Evolutionary conservation across 2,329 filamentous ascomycete species (phyloP).

Genomic region (Fusarium sp.): DNA sequence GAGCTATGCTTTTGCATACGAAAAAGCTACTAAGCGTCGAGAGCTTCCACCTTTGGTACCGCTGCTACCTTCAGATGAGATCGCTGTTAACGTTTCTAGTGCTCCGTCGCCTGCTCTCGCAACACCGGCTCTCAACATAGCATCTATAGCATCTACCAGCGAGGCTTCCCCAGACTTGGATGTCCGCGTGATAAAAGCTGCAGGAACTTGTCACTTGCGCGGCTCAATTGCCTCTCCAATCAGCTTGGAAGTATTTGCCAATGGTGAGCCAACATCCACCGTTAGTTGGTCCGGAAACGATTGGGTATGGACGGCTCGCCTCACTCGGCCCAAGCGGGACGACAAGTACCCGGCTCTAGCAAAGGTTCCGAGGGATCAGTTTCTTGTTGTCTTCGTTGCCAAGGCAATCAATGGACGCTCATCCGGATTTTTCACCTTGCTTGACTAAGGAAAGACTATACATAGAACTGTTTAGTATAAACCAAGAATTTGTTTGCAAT

Average conservation of each 20-base stretch:
- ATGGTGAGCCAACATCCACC: neutral
- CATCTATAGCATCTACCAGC: accelerated
- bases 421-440: neutral
- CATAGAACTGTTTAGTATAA: neutral
- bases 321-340: neutral
- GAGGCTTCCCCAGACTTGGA: accelerated
- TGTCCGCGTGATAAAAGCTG: neutral
- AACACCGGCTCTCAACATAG: neutral
- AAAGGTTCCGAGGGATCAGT: neutral
- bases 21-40: neutral
- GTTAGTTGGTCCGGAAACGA: neutral
- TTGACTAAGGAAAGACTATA: neutral
- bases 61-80: neutral
- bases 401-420: neutral
- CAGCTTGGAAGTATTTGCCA: neutral
- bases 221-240: accelerated
- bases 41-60: neutral
- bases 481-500: neutral
- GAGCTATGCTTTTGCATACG: constrained; percentile 34
- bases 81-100: too few species aligned
- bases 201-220: accelerated
- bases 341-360: neutral
- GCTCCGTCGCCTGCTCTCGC: too few species aligned
- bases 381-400: neutral
- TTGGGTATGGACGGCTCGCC: neutral